Evolutionary conservation across 2,329 filamentous ascomycete genomes (phyloP).

Genomic region (Chalaropsis thielavioides): DNA sequence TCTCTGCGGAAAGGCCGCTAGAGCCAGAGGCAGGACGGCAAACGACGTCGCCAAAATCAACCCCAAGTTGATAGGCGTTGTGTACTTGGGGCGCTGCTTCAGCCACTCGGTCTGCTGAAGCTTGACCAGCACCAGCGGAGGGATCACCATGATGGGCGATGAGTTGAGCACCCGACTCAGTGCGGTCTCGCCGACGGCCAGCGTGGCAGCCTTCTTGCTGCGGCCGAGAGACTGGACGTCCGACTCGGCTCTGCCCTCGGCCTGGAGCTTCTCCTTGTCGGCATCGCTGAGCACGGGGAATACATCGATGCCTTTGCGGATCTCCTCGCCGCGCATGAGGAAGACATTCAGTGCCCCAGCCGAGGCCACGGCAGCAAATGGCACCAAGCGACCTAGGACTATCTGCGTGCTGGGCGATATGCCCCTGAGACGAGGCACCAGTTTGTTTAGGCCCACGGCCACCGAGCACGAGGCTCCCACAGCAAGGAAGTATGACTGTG

Average conservation of each 20-base stretch:
- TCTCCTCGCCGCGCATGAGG: conserved; percentile 94
- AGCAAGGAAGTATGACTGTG: conserved; percentile 80
- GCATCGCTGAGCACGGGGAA: conserved; percentile 64
- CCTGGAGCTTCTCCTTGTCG: conserved; percentile 44
- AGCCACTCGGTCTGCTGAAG: conserved; percentile 78
- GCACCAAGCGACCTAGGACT: conserved; percentile 74
- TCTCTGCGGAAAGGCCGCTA: conserved; percentile 84
- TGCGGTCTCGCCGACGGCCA: conserved; percentile 88
- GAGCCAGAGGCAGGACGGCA: conserved; percentile 73
- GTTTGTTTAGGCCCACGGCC: conserved; percentile 75
- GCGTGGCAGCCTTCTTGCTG: conserved; percentile 70
- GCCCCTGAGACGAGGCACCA: conserved; percentile 70
- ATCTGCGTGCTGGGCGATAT: conserved; percentile 61
- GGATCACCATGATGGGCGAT: conserved; percentile 93
- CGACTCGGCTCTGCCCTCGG: conserved; percentile 46
- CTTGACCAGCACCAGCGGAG: conserved; percentile 69
- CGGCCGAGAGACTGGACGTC: conserved; percentile 64
- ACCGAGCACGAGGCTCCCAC: conserved; percentile 90
- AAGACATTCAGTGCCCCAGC: conserved; percentile 91
- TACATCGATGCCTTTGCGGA: conserved; percentile 80
- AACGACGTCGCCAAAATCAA: conserved; percentile 78
- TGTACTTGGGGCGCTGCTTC: conserved; percentile 53
- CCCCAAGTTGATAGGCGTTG: conserved; percentile 70
- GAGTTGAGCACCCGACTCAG: conserved; percentile 83
- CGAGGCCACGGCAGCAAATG: conserved; percentile 86